These are phyloP conservation scores for Sporothrix mexicana DNA, from an alignment of 2,329 filamentous ascomycete species.

Conservation along the genomic window DNA sequence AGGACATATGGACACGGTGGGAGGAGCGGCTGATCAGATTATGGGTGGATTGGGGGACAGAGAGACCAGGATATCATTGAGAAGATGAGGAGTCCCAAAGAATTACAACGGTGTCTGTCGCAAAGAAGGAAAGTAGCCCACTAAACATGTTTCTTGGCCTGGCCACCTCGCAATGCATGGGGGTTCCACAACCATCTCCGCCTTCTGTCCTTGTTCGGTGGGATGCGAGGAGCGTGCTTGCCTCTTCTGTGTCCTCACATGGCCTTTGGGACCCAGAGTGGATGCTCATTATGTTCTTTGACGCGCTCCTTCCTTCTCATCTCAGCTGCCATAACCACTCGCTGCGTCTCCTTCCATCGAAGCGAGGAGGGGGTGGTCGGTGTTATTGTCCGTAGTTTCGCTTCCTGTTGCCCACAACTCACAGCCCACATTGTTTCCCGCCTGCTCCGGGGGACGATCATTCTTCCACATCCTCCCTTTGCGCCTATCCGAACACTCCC, in stretches of 20 bases:
- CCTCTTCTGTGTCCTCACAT: slow-evolving; percentile 1
- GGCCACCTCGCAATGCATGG: slow-evolving; percentile 5
- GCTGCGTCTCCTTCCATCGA: neutral
- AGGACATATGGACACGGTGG: neutral
- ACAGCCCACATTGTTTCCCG: neutral
- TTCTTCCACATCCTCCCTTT: neutral
- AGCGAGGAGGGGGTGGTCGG: slow-evolving; percentile 21
- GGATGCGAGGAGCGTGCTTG: neutral
- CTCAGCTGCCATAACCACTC: slow-evolving; percentile 4
- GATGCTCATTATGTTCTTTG: neutral
- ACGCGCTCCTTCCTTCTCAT: slow-evolving; percentile 5
- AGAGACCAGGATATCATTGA: slow-evolving; percentile 6
- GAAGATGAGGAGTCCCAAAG: neutral
- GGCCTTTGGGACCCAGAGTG: slow-evolving; percentile 2
- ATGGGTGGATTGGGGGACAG: neutral
- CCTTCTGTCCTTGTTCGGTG: slow-evolving; percentile 21
- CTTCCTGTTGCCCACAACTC: neutral
- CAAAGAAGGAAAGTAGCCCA: slow-evolving; percentile 9
- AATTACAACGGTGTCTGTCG: neutral
- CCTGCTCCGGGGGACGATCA: neutral
- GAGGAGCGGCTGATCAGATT: slow-evolving; percentile 15
- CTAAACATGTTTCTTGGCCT: slow-evolving; percentile 18
- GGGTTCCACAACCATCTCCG: slow-evolving; percentile 8
- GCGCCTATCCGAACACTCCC: neutral
- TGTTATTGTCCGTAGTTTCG: neutral